phyloP scores from a whole-genome alignment of 768 basidiomycete species.

The Calocybe gangraenosa region DNA sequence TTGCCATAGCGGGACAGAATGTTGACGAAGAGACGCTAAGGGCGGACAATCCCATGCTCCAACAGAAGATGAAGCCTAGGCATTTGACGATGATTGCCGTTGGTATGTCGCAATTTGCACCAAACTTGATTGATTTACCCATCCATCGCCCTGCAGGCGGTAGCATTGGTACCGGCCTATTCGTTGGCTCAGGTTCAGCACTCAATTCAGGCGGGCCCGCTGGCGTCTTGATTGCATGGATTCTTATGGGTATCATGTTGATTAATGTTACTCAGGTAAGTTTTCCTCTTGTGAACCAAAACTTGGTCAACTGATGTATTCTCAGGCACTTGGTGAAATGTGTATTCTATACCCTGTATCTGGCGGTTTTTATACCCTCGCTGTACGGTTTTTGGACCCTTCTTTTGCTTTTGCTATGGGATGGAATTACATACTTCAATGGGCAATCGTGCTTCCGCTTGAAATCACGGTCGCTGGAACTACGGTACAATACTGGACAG shows the following conservation, averaged over 20 bases:
- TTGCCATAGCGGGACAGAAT: conserved; percentile 32
- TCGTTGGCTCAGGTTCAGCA: conserved; percentile 41
- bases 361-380: conserved; percentile 45
- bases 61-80: conserved; percentile 45
- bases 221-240: conserved; percentile 40
- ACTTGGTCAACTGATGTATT: background rate
- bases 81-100: conserved; percentile 47
- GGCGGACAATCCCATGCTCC: conserved; percentile 40
- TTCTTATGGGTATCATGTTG: conserved; percentile 43
- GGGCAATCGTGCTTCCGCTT: conserved; percentile 39
- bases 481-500: conserved; percentile 41
- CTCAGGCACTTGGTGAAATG: conserved; percentile 47
- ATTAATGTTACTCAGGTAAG: conserved; percentile 42
- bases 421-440: conserved; percentile 46
- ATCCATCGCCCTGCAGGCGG: conserved; percentile 28
- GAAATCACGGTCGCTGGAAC: conserved; percentile 43
- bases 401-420: conserved; percentile 47
- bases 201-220: conserved; percentile 37
- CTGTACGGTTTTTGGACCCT: conserved; percentile 42
- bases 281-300: background rate
- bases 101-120: conserved; percentile 24
- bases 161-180: conserved; percentile 45
- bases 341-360: conserved; percentile 45
- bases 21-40: conserved; percentile 31
- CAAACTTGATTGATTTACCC: no score